Evolutionary conservation across 2,329 filamentous ascomycete species (phyloP).

Genomic region (Cylindrodendrum hubeiense): DNA sequence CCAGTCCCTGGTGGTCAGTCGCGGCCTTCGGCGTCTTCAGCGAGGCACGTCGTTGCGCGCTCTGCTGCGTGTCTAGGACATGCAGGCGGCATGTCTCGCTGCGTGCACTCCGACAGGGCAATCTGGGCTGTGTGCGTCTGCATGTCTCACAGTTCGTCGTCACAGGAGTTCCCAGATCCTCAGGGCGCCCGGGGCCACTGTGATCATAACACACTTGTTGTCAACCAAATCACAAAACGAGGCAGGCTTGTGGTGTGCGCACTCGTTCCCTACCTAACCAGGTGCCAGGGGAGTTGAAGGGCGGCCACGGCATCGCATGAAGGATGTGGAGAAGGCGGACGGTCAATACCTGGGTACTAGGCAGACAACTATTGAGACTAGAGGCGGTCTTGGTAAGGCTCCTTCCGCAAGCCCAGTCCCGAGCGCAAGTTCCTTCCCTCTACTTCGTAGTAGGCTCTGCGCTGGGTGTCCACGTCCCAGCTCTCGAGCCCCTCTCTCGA

Average conservation of each 20-base stretch:
- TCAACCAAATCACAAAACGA: background rate
- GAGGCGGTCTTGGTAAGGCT: background rate
- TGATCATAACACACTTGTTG: slow-evolving; percentile 1
- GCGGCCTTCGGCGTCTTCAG: slow-evolving; percentile 29
- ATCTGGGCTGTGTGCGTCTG: slow-evolving; percentile 44
- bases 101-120: slow-evolving; percentile 50
- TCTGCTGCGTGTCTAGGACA: slow-evolving; percentile 50
- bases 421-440: slow-evolving; percentile 5
- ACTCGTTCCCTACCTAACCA: background rate
- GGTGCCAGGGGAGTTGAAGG: background rate
- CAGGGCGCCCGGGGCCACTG: slow-evolving; percentile 1
- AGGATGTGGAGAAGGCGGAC: background rate
- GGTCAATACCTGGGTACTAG: too few species aligned
- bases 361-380: background rate
- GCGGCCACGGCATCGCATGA: background rate
- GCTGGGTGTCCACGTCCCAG: too few species aligned
- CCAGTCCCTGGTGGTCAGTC: slow-evolving; percentile 17
- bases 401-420: background rate
- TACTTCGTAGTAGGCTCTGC: too few species aligned
- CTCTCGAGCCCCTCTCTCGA: slow-evolving; percentile 1
- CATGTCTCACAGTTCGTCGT: slow-evolving; percentile 40
- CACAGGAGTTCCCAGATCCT: slow-evolving; percentile 17
- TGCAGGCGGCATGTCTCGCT: slow-evolving; percentile 54
- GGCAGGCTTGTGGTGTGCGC: background rate
- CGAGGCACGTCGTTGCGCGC: slow-evolving; percentile 30